phyloP scores from a whole-genome alignment of 2,329 filamentous ascomycete species.

The Colletotrichum orbiculare region DNA sequence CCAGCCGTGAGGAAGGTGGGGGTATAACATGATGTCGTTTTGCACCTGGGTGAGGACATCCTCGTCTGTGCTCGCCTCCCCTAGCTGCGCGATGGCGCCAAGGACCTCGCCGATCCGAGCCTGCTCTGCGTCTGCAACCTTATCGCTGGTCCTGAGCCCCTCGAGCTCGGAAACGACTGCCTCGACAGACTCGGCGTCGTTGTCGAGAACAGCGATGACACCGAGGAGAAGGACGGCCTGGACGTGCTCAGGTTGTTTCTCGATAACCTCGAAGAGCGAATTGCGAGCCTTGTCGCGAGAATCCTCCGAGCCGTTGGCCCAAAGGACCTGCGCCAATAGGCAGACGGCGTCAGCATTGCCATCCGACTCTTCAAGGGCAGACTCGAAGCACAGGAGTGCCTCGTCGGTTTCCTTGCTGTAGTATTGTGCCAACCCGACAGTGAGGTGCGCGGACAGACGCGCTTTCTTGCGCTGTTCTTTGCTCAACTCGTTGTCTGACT shows the following conservation, averaged over 20 bases:
- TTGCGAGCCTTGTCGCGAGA: constrained; percentile 82
- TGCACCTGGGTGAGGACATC: constrained; percentile 74
- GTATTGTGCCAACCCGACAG: constrained; percentile 85
- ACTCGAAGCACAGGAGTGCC: constrained; percentile 82
- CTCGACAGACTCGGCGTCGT: constrained; percentile 81
- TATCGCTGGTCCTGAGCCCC: constrained; percentile 74
- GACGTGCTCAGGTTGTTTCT: constrained; percentile 78
- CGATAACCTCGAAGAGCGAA: constrained; percentile 83
- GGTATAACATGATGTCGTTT: constrained; percentile 82
- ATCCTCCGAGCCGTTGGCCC: constrained; percentile 83
- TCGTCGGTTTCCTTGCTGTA: constrained; percentile 73
- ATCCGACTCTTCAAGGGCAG: constrained; percentile 80
- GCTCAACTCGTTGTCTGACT: constrained; percentile 73
- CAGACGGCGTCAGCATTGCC: constrained; percentile 87
- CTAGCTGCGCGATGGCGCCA: constrained; percentile 75
- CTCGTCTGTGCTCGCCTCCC: constrained; percentile 58
- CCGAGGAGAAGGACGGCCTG: constrained; percentile 85
- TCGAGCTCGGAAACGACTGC: constrained; percentile 85
- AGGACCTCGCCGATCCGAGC: constrained; percentile 79
- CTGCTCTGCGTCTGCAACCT: constrained; percentile 72
- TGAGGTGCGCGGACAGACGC: constrained; percentile 86
- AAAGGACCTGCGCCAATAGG: constrained; percentile 89
- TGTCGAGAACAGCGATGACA: constrained; percentile 83
- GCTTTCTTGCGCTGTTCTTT: constrained; percentile 74
- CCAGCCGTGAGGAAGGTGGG: constrained; percentile 85